Percentiles rank a stretch among this genome's conserved stretches.
Conservation (phyloP, 2,329 filamentous ascomycete genomes). For the Mycosphaerella sp. region DNA sequence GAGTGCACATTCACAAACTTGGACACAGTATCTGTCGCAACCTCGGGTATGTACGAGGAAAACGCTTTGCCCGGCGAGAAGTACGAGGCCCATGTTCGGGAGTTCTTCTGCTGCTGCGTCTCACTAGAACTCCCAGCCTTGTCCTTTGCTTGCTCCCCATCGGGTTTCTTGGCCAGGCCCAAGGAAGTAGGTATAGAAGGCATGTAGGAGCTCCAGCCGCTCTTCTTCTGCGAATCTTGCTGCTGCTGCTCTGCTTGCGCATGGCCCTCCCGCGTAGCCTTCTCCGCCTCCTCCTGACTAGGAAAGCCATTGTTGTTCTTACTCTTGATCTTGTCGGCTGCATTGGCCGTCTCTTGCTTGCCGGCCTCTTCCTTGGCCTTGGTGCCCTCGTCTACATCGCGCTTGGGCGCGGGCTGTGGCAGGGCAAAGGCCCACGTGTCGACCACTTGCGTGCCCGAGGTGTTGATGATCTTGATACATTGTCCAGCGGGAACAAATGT, state of each 20-base stretch:
- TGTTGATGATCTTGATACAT: constrained; percentile 47
- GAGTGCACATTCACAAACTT: constrained; percentile 42
- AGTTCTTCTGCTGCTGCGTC: constrained; percentile 33
- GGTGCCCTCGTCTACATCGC: constrained; percentile 18
- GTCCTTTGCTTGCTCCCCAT: constrained; percentile 4
- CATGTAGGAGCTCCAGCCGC: constrained; percentile 31
- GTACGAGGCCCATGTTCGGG: constrained; percentile 42
- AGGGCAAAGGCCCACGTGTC: constrained; percentile 47
- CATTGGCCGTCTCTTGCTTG: constrained; percentile 19
- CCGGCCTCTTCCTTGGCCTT: constrained; percentile 18
- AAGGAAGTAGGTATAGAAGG: constrained; percentile 19
- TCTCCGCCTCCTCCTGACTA: constrained; percentile 33
- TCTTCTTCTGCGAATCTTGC: constrained; percentile 23
- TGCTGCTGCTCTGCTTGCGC: constrained; percentile 15
- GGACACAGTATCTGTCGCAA: constrained; percentile 36
- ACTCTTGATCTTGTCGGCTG: constrained; percentile 26
- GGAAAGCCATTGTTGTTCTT: constrained; percentile 25
- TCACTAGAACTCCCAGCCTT: constrained; percentile 21
- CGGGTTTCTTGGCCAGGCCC: constrained; percentile 23
- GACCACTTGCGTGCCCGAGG: constrained; percentile 45
- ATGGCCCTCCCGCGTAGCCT: constrained; percentile 23
- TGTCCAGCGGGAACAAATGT: constrained; percentile 40
- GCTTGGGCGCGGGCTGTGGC: constrained; percentile 37
- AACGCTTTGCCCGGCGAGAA: constrained; percentile 44
- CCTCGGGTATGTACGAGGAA: constrained; percentile 43